Evolutionary conservation across 306 rosid genomes (phyloP).

Genomic region (Fagus crenata): DNA sequence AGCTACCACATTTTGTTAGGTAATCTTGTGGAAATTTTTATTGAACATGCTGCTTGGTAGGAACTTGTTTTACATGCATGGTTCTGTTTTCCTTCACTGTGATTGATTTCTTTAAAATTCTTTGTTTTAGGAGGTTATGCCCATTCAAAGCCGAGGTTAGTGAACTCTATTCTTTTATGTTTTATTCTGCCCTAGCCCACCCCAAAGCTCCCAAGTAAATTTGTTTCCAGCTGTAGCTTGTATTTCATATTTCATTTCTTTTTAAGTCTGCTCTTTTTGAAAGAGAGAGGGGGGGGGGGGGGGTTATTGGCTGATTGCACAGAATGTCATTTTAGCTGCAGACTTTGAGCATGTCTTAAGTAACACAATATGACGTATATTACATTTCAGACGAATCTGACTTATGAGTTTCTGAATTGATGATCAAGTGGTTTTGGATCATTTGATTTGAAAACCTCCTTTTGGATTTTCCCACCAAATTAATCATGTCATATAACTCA

Average conservation of each 20-base stretch:
- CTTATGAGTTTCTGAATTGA: background rate
- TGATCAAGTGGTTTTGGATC: background rate
- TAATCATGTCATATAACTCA: background rate
- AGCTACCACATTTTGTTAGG: slow-evolving; percentile 30
- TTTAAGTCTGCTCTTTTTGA: background rate
- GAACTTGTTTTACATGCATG: background rate
- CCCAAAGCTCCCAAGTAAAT: background rate
- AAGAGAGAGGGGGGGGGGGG: no score
- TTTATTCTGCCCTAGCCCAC: background rate
- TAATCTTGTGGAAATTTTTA: background rate
- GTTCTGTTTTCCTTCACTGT: background rate
- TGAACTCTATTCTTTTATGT: slow-evolving; percentile 16
- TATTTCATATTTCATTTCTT: background rate
- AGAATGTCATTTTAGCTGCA: background rate
- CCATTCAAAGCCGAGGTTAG: slow-evolving; percentile 27
- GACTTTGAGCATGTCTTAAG: background rate
- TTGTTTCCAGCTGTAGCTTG: background rate
- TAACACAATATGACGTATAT: background rate
- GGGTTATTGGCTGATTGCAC: background rate
- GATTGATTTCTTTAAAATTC: background rate
- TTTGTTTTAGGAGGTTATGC: slow-evolving; percentile 29
- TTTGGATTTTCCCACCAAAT: background rate
- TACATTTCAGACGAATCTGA: background rate
- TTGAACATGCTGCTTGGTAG: background rate
- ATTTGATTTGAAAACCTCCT: background rate